Evolutionary conservation across 2,329 filamentous ascomycete species (phyloP).

Genomic region (Penicillium sp.): DNA sequence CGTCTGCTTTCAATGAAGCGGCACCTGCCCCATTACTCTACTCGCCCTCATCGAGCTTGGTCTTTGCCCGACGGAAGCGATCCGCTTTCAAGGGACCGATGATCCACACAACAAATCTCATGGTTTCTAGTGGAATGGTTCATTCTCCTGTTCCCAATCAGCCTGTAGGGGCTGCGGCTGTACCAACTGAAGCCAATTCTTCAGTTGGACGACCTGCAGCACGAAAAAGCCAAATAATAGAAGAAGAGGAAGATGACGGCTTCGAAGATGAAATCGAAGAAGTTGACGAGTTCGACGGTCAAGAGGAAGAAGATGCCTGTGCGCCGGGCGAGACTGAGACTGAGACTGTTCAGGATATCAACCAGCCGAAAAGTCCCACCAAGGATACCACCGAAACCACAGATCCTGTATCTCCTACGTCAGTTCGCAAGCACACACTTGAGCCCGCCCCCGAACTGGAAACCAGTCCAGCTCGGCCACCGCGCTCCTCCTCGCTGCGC

Average conservation of each 20-base stretch:
- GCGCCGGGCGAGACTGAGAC: slow-evolving; percentile 25
- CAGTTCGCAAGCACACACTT: slow-evolving; percentile 31
- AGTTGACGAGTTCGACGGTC: slow-evolving; percentile 45
- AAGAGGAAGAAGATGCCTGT: slow-evolving; percentile 31
- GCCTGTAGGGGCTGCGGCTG: slow-evolving; percentile 23
- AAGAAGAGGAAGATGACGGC: slow-evolving; percentile 48
- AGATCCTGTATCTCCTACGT: slow-evolving; percentile 21
- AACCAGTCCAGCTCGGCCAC: slow-evolving; percentile 36
- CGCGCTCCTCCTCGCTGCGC: slow-evolving; percentile 45
- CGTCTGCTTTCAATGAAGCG: slow-evolving; percentile 43
- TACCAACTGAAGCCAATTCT: slow-evolving; percentile 19
- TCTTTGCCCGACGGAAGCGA: slow-evolving; percentile 52
- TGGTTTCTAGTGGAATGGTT: slow-evolving; percentile 38
- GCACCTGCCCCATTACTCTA: slow-evolving; percentile 41
- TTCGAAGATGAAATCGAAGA: slow-evolving; percentile 47
- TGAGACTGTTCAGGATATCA: slow-evolving; percentile 5
- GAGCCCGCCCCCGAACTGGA: slow-evolving; percentile 39
- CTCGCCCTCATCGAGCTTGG: slow-evolving; percentile 47
- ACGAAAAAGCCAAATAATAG: slow-evolving; percentile 49
- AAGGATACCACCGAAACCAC: slow-evolving; percentile 11
- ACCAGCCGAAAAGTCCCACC: slow-evolving; percentile 9
- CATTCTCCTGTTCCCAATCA: slow-evolving; percentile 40
- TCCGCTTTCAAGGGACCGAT: slow-evolving; percentile 52
- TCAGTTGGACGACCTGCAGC: slow-evolving; percentile 31
- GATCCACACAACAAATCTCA: slow-evolving; percentile 43